phyloP scores from a whole-genome alignment of 2,329 filamentous ascomycete genomes.

The Sporothrix curviconia region DNA sequence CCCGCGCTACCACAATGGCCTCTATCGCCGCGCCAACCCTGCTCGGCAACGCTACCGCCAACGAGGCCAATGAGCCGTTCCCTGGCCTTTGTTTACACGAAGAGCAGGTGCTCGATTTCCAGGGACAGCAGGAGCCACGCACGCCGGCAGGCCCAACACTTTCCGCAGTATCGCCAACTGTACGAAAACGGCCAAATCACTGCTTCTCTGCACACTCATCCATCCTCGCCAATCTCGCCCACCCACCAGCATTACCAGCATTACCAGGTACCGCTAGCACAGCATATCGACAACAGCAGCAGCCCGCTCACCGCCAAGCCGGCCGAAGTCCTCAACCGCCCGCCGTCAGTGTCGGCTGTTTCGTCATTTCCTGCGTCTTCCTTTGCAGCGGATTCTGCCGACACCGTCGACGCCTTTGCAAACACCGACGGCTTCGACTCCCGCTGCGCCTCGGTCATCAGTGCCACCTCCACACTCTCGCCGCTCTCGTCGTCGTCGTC shows the following conservation, averaged over 20 bases:
- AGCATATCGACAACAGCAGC: too few relatives aligned
- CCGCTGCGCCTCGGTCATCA: conserved; percentile 26
- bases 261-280: conserved; percentile 5
- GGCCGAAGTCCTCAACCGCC: background rate
- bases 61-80: conserved; percentile 29
- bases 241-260: conserved; percentile 16
- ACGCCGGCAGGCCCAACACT: conserved; percentile 11
- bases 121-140: conserved; percentile 7
- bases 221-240: background rate
- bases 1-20: background rate
- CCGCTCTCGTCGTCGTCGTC: conserved; percentile 15
- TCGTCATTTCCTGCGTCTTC: conserved; percentile 22
- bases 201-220: background rate
- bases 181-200: background rate
- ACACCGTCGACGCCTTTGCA: conserved; percentile 16
- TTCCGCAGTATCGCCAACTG: conserved; percentile 5
- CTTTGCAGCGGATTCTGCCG: conserved; percentile 11
- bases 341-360: conserved; percentile 10
- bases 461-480: conserved; percentile 23
- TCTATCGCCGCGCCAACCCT: conserved; percentile 10
- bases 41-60: conserved; percentile 14
- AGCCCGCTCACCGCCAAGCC: background rate
- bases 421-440: conserved; percentile 23
- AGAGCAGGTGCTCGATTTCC: conserved; percentile 10
- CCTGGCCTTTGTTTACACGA: conserved; percentile 40